Conservation (phyloP, 495 filamentous ascomycete genomes). For the Penicillium paradoxum region DNA sequence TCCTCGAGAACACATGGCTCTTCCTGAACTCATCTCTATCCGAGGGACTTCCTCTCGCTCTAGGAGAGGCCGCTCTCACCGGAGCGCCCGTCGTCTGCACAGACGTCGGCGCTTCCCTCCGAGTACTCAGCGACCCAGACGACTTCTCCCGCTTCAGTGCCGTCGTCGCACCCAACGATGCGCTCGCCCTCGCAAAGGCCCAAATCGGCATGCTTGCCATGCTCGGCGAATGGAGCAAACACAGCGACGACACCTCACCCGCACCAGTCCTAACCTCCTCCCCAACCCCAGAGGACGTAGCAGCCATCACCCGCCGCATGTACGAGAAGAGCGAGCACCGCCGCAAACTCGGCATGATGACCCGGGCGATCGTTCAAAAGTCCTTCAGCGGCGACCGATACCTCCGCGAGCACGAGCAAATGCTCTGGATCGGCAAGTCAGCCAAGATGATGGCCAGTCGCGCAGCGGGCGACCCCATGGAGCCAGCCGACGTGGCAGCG, state of each 20-base stretch:
- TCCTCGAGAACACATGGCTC: conserved; percentile 58
- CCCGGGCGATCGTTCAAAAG: conserved; percentile 54
- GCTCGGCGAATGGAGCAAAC: conserved; percentile 55
- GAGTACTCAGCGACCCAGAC: conserved; percentile 58
- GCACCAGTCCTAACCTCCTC: conserved; percentile 45
- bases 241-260: conserved; percentile 43
- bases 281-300: conserved; percentile 49
- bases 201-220: conserved; percentile 59
- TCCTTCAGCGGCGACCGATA: conserved; percentile 59
- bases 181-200: conserved; percentile 52
- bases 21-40: conserved; percentile 66
- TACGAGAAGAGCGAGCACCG: conserved; percentile 56
- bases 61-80: conserved; percentile 60
- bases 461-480: conserved; percentile 21
- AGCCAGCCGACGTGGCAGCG: conserved; percentile 25
- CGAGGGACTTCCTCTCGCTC: conserved; percentile 60
- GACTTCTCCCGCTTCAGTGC: conserved; percentile 55
- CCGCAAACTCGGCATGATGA: conserved; percentile 56
- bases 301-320: conserved; percentile 53
- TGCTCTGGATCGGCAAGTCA: conserved; percentile 60
- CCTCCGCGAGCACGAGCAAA: conserved; percentile 64
- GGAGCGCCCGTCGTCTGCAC: conserved; percentile 62
- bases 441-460: conserved; percentile 36
- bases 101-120: conserved; percentile 58
- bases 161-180: conserved; percentile 60